Evolutionary conservation across 345 rosid species (phyloP), one percentile per base, ranked within the genome.

Genomic region (Gossypium thurberi): DNA sequence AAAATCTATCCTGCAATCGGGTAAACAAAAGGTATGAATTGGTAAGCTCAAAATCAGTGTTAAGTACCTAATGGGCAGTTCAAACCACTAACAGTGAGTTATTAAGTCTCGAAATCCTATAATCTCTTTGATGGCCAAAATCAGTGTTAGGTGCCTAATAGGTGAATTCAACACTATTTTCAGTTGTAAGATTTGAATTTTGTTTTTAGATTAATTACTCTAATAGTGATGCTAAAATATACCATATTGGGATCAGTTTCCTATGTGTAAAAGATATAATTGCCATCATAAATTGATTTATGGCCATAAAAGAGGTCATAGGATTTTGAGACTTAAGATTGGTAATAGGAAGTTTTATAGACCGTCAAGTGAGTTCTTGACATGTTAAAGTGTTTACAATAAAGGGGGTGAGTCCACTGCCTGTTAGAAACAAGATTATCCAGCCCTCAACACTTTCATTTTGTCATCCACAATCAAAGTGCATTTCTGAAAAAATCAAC

Each of bases 1-100:
- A 44, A 95, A 91, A 74, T 76, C 75, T 57, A 61, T 83, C 17
- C 86, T 92, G 72, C 91, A 87, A 71, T 91, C 97, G 0, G 88
- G 89, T 78, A 91, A 81, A 73, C 82, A 83, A 11, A 92, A 95
- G 93, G 97, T 92, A 81, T 67, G 72, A 66, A 43, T 10, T 66
- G 43, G 43, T 44, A 23, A 52, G 56, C 62, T 28, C 13, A 73
- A 50, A 63, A 14, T 46, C 10, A 47, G 25, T 9, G 66, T 3
- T 48, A 67, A 66, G 15, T 43, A 0, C 28, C 23, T 65, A 17
- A 66, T 21, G 55, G 40, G 40, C 11, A 6, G 37, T 21, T 15
- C 53, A 21, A 18, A 43, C 28, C 51, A 18, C 28, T 43, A 33
- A 33, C 40, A 33, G 7, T 5, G 7, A 33, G 40, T 33, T 1